Conservation (phyloP, 768 basidiomycete species). For the Holtermannia corniformis region DNA sequence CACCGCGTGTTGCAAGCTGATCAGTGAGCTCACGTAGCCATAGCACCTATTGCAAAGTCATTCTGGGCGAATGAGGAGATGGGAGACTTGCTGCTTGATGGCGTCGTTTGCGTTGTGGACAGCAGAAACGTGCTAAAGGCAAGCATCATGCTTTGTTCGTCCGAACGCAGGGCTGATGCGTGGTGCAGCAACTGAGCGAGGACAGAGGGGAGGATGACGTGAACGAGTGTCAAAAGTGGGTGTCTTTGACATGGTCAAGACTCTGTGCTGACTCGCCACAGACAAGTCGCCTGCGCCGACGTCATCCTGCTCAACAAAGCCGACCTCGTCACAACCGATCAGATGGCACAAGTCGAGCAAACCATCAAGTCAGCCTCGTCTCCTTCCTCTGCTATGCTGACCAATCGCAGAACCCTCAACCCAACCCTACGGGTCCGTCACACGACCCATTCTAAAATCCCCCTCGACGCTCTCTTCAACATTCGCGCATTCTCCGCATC, state of each 20-base stretch:
- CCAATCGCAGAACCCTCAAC: conserved; percentile 52
- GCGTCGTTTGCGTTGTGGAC: conserved; percentile 87
- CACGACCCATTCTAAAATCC: conserved; percentile 64
- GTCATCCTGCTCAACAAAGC: conserved; percentile 85
- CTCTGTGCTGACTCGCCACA: conserved; percentile 43
- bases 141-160: conserved; percentile 4
- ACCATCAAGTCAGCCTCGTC: conserved; percentile 47
- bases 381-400: not conserved
- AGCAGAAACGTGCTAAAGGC: conserved; percentile 67
- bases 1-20: not conserved
- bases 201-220: conserved; percentile 56
- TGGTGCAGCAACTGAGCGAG: conserved; percentile 73
- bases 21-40: not conserved
- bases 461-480: conserved; percentile 65
- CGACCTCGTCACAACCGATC: conserved; percentile 55
- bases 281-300: conserved; percentile 89
- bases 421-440: conserved; percentile 64
- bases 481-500: conserved; percentile 65
- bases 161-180: not conserved
- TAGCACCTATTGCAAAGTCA: conserved; percentile 35
- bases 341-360: conserved; percentile 49
- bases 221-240: conserved; percentile 72
- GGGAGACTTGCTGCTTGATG: conserved; percentile 51
- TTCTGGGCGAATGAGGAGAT: conserved; percentile 47
- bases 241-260: conserved; percentile 2